Evolutionary conservation across 2,329 filamentous ascomycete genomes (phyloP), one percentile per base, ranked within the genome.

Genomic region (Huntiella decipiens): DNA sequence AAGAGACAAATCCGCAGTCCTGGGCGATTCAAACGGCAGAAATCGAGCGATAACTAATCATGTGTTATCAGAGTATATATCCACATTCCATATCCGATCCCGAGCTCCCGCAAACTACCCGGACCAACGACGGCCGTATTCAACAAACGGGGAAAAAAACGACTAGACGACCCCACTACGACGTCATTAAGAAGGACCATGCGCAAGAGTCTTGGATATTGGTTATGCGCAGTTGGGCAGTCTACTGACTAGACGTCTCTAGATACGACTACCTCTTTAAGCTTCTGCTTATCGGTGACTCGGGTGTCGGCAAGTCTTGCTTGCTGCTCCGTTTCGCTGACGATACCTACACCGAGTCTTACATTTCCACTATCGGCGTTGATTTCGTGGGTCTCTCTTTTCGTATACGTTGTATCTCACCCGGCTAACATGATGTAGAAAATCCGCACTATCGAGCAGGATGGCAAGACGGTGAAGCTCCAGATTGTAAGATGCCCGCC

Each of bases 241-340:
- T 35, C 28, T 37, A 11, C 46, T 33, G 22, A 28, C 35, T 45
- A 13, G 34, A n/a, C 41, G 8, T 37, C 22, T 44, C 12, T 32
- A 96, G 91, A 91, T 98, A 98, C 82, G 91, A 98, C 66, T 98
- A 98, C 67, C 86, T 98, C 61, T 98, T 98, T 79, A 98, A 98
- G 79, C 86, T 98, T 55, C 84, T 98, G 67, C 88, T 98, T 72
- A 98, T 98, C 78, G 91, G 91, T 67, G 91, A 98, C 66, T 98
- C 91, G 65, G 91, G 91, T 78, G 91, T 98, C 61, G 91, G 91
- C 81, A 98, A 98, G 81, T 98, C 91, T 61, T 98, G 91, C 69
- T 66, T 98, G 70, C 74, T 98, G 56, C 74, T 98, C 62, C 86
- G 91, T 70, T 98, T 98, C 62, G 91, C 91, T 61, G 91, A 95